Conservation (phyloP, 2,329 filamentous ascomycete genomes). For the Amesomyces nigricolor region DNA sequence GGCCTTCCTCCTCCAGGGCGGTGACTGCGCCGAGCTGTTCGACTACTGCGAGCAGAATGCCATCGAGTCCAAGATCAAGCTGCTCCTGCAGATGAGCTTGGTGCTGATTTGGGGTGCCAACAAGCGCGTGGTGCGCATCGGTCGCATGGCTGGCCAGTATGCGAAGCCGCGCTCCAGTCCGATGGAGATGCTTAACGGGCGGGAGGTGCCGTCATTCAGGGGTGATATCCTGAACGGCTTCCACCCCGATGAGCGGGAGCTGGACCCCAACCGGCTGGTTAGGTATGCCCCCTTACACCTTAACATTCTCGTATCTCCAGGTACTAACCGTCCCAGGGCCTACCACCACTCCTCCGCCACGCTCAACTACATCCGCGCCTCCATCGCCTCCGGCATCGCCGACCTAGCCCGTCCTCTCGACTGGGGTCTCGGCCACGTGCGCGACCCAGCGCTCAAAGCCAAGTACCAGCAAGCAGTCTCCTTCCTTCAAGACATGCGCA, state of each 20-base stretch:
- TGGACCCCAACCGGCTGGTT: conserved; percentile 80
- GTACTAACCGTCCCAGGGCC: conserved; percentile 46
- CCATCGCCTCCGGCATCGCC: conserved; percentile 80
- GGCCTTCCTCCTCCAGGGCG: conserved; percentile 90
- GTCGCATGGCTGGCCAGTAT: conserved; percentile 94
- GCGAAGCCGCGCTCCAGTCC: conserved; percentile 91
- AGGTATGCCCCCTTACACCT: conserved; percentile 39
- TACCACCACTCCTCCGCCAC: conserved; percentile 96
- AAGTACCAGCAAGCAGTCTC: conserved; percentile 82
- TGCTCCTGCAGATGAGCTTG: conserved; percentile 93
- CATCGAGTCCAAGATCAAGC: conserved; percentile 95
- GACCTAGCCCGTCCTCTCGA: conserved; percentile 90
- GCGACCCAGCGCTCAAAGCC: conserved; percentile 72
- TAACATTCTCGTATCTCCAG: background rate
- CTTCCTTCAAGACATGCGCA: conserved; percentile 83
- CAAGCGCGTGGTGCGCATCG: conserved; percentile 85
- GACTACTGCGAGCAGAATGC: conserved; percentile 87
- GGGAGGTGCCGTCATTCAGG: conserved; percentile 80
- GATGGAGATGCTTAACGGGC: conserved; percentile 73
- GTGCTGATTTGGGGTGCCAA: conserved; percentile 84
- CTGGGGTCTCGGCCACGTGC: conserved; percentile 90
- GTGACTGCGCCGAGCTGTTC: conserved; percentile 95
- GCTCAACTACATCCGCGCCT: conserved; percentile 83
- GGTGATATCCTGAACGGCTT: conserved; percentile 96
- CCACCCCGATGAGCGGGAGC: conserved; percentile 63